Evolutionary conservation across 192 early-diverging fungal species (phyloP).

Genomic region (Coemansia sp.): DNA sequence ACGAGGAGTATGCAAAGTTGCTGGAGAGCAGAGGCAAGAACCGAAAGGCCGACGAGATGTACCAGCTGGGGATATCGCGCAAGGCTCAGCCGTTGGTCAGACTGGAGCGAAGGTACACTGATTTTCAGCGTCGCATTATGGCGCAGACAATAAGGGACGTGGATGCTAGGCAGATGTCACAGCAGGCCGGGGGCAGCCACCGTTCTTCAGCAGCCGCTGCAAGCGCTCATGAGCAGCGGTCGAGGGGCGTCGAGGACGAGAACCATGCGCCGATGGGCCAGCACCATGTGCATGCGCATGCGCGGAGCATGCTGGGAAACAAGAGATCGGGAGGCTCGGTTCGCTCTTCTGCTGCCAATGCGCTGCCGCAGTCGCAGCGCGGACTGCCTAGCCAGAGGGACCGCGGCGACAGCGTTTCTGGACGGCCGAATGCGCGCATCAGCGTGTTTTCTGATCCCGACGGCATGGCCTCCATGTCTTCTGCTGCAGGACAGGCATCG

Average conservation of each 20-base stretch:
- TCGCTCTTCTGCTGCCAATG: slow-evolving; percentile 31
- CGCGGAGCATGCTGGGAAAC: slow-evolving; percentile 31
- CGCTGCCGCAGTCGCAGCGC: slow-evolving; percentile 26
- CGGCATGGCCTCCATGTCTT: neutral
- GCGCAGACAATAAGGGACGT: slow-evolving; percentile 17
- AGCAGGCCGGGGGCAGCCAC: neutral
- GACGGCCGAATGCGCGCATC: slow-evolving; percentile 34
- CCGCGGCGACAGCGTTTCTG: neutral
- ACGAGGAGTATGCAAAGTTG: slow-evolving; percentile 70
- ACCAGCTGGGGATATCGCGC: slow-evolving; percentile 62
- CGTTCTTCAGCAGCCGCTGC: too few species aligned
- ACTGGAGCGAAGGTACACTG: slow-evolving; percentile 56
- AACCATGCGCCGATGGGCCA: slow-evolving; percentile 5
- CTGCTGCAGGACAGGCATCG: neutral
- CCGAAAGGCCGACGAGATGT: slow-evolving; percentile 61
- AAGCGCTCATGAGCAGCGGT: neutral
- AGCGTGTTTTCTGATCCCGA: slow-evolving; percentile 36
- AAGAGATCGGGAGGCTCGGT: slow-evolving; percentile 24
- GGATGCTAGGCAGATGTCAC: neutral
- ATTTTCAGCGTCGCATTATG: slow-evolving; percentile 58
- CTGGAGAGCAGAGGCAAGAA: slow-evolving; percentile 56
- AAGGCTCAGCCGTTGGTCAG: slow-evolving; percentile 68
- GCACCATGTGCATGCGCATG: neutral
- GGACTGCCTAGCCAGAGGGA: slow-evolving; percentile 4
- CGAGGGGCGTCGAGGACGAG: neutral